phyloP scores from a whole-genome alignment of 2,329 filamentous ascomycete genomes.

The Exophiala viscosa region DNA sequence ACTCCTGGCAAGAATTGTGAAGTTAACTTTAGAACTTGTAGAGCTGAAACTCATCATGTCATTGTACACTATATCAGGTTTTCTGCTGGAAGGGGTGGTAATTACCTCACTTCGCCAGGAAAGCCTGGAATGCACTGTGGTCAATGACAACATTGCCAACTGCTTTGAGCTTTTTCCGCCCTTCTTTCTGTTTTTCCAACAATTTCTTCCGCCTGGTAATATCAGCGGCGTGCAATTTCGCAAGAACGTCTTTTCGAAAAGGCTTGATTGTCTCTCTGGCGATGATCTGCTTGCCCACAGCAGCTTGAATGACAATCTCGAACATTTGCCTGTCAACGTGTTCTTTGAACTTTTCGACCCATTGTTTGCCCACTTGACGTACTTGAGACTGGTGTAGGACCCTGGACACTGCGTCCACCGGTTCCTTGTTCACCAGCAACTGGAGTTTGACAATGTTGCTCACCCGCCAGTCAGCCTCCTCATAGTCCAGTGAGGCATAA shows the following conservation, averaged over 20 bases:
- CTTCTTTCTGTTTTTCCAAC: slow-evolving; percentile 94
- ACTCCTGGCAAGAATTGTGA: neutral
- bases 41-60: neutral
- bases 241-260: slow-evolving; percentile 90
- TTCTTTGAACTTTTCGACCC: slow-evolving; percentile 95
- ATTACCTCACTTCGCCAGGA: slow-evolving; percentile 67
- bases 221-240: slow-evolving; percentile 90
- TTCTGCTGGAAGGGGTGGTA: neutral
- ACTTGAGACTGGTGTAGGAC: slow-evolving; percentile 81
- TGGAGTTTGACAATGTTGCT: slow-evolving; percentile 85
- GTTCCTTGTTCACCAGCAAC: slow-evolving; percentile 84
- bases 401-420: slow-evolving; percentile 91
- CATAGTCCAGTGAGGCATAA: slow-evolving; percentile 93
- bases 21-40: neutral
- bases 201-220: slow-evolving; percentile 77
- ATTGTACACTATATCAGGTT: neutral
- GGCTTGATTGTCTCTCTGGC: slow-evolving; percentile 94
- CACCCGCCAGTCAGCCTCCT: slow-evolving; percentile 82
- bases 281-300: slow-evolving; percentile 75
- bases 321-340: slow-evolving; percentile 97
- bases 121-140: slow-evolving; percentile 90
- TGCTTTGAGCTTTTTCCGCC: slow-evolving; percentile 75
- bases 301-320: slow-evolving; percentile 91
- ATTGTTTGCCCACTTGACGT: slow-evolving; percentile 73
- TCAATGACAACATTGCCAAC: slow-evolving; percentile 91